Base-by-base conservation (phyloP, 768 basidiomycete species). In the Suillus plorans region DNA sequence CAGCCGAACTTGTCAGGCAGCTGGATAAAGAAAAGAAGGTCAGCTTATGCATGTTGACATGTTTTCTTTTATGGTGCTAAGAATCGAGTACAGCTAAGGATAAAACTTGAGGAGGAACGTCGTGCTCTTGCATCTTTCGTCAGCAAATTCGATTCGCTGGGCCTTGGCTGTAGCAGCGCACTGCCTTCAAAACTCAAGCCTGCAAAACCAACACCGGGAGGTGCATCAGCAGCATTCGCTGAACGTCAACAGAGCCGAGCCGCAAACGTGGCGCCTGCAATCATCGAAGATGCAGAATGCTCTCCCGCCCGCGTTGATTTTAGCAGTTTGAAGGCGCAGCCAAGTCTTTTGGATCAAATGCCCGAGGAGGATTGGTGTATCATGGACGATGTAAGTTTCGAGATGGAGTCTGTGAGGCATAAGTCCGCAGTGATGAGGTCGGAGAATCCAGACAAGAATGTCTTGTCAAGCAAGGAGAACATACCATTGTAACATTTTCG, bases 21-120 rank as follows among this genome's bases (percentile, higher is more conserved):
- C 78, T 94, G 42, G 92, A 94, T 69, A 90, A 87, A 73, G 92
- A 94, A 80, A 89, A 87, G 76, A 88, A 85, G 81, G 84, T 86
- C 58, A 18, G 82, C 69, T 67, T 22, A 53, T 42, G 63, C 49
- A 25, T 25, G 8, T 37, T 31, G 5, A 7, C 3, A 16, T 44
- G 6, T 41, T 7, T 31, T 31, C 58, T 31, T 50, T 31, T 18
- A 44, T 59, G 18, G 25, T 42, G 12, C 58, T 59, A 8, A 47
- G 65, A 49, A 39, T 3, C 28, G 14, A 22, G 37, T 16, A 13
- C 67, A 90, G 89, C 71, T 79, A 64, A 80, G 90, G 59, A 73
- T 78, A 41, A 88, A 87, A 68, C 76, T 94, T 60, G 92, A 94
- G 73, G 89, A 89, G 52, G 92, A 94, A 76, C 84, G 92, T 44